Base-by-base conservation (phyloP, 441 rosid genomes). In the Erodium trifolium region DNA sequence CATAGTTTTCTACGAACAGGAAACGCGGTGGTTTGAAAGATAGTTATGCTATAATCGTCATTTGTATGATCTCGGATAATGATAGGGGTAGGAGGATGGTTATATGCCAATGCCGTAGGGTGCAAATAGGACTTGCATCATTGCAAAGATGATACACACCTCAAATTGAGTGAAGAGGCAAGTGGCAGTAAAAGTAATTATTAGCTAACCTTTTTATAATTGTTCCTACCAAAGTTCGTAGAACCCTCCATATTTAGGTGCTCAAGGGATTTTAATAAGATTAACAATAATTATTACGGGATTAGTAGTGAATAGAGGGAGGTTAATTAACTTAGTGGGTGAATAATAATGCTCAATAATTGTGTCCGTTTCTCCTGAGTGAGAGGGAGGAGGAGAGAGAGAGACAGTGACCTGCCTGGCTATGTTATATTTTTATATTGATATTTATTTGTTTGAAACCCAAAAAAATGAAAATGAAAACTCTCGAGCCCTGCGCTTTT, bases 91-190 rank as follows among this genome's bases (percentile, higher is more conserved):
- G 62, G 62, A 55, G 27, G 27, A 23, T 55, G 17, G 62, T 9
- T 0, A 16, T 16, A 51, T 51, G 5, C 5, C 5, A 13, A 12
- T 55, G 16, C 62, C 62, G 5, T 55, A 55, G 62, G 19, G 62
- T 55, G 62, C 23, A 55, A 55, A 55, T 16, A 55, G 62, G 62
- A 18, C 27, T 16, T 55, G n/a, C 62, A 55, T 55, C 17, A 55
- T 55, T 55, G 62, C 62, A 55, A 55, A 55, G 62, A 55, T 55
- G 62, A 55, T n/a, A 53, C n/a, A 55, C 23, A 55, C 62, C 62
- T 55, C 62, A 55, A 55, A 16, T 55, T 55, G n/a, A 55, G 62
- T 55, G 62, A 55, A 55, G 62, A 55, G 62, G 17, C 62, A 16
- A 55, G 62, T 55, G 62, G 62, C 3, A 55, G 62, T 14, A 55